Evolutionary conservation across 2,329 filamentous ascomycete species (phyloP).

Genomic region (Chaetomium globosum): DNA sequence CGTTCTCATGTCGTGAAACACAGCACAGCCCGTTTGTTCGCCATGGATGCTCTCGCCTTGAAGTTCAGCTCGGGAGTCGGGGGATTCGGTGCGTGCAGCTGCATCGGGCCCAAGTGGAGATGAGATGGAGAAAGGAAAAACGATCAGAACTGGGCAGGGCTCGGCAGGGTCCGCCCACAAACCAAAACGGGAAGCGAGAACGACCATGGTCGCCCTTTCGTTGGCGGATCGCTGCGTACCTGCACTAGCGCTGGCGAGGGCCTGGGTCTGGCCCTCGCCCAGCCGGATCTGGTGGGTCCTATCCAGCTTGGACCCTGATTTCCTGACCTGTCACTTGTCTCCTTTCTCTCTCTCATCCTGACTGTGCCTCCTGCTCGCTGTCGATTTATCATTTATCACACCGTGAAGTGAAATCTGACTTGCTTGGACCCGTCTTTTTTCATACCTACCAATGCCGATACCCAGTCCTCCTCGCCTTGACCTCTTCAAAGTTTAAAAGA

Average conservation of each 20-base stretch:
- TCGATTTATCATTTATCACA: background rate
- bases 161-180: background rate
- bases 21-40: background rate
- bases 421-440: background rate
- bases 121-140: background rate
- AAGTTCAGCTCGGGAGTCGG: constrained; percentile 15
- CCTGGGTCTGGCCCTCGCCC: constrained; percentile 8
- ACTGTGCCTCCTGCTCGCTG: background rate
- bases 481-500: no score
- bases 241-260: constrained; percentile 23
- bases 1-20: background rate
- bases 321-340: constrained; percentile 4
- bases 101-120: constrained; percentile 3
- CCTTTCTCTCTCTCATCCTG: background rate
- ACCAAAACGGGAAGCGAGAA: constrained; percentile 20
- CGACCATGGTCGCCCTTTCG: background rate
- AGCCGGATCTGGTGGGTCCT: background rate
- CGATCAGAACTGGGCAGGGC: constrained; percentile 6
- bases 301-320: constrained; percentile 15
- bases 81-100: background rate
- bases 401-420: background rate
- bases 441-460: no score
- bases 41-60: constrained; percentile 4
- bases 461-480: no score
- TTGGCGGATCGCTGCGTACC: constrained; percentile 15